Evolutionary conservation across 305 asterid genomes (phyloP).

Genomic region (Withania somnifera): DNA sequence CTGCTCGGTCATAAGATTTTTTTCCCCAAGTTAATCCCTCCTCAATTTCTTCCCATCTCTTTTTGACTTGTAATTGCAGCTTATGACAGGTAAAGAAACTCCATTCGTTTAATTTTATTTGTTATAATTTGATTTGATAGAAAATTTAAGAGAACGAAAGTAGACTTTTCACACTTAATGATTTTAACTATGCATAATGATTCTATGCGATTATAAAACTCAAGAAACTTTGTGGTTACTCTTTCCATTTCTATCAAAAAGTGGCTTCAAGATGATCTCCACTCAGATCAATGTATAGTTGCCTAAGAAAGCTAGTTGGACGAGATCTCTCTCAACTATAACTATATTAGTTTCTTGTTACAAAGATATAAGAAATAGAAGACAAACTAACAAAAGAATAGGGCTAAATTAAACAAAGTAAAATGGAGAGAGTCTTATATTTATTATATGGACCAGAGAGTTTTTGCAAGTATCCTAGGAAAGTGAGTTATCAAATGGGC

Average conservation of each 20-base stretch:
- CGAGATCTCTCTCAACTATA: too few relatives aligned
- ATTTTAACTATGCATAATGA: not conserved
- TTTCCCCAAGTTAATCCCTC: not conserved
- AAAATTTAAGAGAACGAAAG: not conserved
- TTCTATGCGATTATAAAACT: not conserved
- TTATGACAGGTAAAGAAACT: not conserved
- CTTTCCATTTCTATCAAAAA: too few relatives aligned
- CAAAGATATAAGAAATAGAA: not conserved
- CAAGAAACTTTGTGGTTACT: too few relatives aligned
- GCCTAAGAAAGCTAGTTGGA: too few relatives aligned
- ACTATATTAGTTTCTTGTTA: not conserved
- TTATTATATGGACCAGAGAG: not conserved
- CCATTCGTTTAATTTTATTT: not conserved
- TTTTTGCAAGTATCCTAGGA: not conserved
- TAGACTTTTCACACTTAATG: not conserved
- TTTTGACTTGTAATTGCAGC: not conserved
- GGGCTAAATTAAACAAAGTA: not conserved
- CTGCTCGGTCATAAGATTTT: not conserved
- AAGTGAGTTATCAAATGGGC: not conserved
- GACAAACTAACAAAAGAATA: not conserved
- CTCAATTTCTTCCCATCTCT: not conserved
- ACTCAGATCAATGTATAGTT: too few relatives aligned
- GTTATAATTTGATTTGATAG: not conserved
- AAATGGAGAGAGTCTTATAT: not conserved
- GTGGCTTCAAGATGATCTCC: too few relatives aligned